These are phyloP conservation scores for Lactarius pseudohatsudake DNA, from an alignment of 768 basidiomycete genomes.

Conservation along the genomic window DNA sequence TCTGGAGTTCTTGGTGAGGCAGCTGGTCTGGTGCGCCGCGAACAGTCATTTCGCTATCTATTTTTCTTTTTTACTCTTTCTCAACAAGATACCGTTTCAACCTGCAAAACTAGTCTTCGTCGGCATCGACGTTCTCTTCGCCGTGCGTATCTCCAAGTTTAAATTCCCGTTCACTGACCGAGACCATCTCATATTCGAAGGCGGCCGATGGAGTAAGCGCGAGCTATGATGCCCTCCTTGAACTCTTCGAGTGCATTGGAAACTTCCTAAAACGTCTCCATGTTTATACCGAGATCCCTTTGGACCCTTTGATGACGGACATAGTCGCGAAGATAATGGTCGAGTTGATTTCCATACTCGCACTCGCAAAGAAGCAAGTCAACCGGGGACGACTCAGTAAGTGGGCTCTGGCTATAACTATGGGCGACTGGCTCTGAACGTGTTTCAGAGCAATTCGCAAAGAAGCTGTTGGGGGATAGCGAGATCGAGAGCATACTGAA, in stretches of 20 bases:
- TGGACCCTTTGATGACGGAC: background rate
- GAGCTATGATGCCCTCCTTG: slow-evolving; percentile 17
- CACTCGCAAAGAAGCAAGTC: slow-evolving; percentile 5
- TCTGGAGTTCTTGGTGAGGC: background rate
- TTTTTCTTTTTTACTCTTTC: background rate
- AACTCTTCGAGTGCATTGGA: background rate
- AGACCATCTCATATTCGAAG: background rate
- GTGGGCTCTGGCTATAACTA: background rate
- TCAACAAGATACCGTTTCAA: too few relatives aligned
- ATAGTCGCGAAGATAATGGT: slow-evolving; percentile 17
- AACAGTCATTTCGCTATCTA: background rate
- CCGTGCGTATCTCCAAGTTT: too few relatives aligned
- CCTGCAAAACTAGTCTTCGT: too few relatives aligned
- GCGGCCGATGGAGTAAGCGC: slow-evolving; percentile 9
- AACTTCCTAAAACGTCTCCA: slow-evolving; percentile 14
- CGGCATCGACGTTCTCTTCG: too few relatives aligned
- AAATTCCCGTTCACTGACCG: too few relatives aligned
- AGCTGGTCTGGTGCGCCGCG: background rate
- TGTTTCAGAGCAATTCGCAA: background rate
- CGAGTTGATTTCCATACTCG: slow-evolving; percentile 13
- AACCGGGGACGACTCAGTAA: slow-evolving; percentile 13
- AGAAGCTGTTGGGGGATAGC: slow-evolving; percentile 4
- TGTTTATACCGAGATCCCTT: background rate
- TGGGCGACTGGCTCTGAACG: background rate
- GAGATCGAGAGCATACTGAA: slow-evolving; percentile 5